Base-by-base conservation (phyloP, 1,284 basidiomycete species). In the Porodaedalea pini region DNA sequence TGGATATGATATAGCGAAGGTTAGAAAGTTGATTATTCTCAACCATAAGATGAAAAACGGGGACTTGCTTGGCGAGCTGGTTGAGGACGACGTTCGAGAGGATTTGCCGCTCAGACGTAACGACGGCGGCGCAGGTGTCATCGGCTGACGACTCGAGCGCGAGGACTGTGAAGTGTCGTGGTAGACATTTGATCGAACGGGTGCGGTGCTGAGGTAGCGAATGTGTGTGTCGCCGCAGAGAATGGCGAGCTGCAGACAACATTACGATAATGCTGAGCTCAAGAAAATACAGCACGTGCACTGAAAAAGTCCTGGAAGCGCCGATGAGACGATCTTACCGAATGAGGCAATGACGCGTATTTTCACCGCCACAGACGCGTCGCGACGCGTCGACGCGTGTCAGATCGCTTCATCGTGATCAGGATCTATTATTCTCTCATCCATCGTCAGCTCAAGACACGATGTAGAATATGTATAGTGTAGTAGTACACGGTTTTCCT, bases 141-240 rank as follows among this genome's bases (percentile, higher is more conserved):
- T 97, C 94, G 4, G 93, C 93, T 10, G 90, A 93, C 0, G 88
- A 83, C 68, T 90, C 88, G 36, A 97, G 70, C 0, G 86, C 93
- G 13, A 97, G 82, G 2, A 96, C 85, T 2, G 81, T 86, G 64
- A 88, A 83, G 13, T n/a, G 43, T 31, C 40, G 5, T 23, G 13
- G 36, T 25, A 32, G 45, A 48, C 27, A 29, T 19, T 39, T 23
- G 36, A 11, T 5, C 17, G 23, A 15, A n/a, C n/a, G n/a, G n/a
- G n/a, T n/a, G n/a, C n/a, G n/a, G n/a, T n/a, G n/a, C n/a, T n/a
- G n/a, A n/a, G n/a, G 21, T 10, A 21, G 4, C 11, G n/a, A 6
- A 31, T 13, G 25, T 47, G n/a, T 31, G 21, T 31, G 51, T 34
- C 39, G 40, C 17, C 8, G 48, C 29, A 43, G 23, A 17, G 32